Conservation (phyloP, 164 flowering plant genomes). For the Euptelea pleiosperma region DNA sequence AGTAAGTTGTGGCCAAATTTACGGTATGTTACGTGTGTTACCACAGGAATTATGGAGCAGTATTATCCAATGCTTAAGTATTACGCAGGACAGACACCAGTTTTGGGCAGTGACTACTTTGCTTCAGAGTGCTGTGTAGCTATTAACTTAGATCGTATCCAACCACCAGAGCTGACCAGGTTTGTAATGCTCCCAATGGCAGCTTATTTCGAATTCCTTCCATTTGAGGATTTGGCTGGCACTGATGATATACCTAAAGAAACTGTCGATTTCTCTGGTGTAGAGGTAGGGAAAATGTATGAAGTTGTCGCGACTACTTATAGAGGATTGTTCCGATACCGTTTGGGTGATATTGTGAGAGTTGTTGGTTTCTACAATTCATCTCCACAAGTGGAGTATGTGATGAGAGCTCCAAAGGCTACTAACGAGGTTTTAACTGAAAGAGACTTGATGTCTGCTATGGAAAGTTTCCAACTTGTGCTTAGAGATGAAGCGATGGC, state of each 20-base stretch:
- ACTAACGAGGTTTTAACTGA: slow-evolving; percentile 37
- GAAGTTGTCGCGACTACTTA: slow-evolving; percentile 51
- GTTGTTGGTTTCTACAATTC: slow-evolving; percentile 42
- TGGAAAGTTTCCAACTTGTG: slow-evolving; percentile 23
- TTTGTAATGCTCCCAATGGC: slow-evolving; percentile 45
- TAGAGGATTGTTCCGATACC: slow-evolving; percentile 43
- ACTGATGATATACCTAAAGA: slow-evolving; percentile 12
- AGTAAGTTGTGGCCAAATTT: slow-evolving; percentile 41
- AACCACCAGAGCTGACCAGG: slow-evolving; percentile 38
- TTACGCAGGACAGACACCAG: slow-evolving; percentile 37
- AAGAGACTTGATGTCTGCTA: slow-evolving; percentile 34
- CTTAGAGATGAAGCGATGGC: slow-evolving; percentile 10
- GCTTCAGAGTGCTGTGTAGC: slow-evolving; percentile 47
- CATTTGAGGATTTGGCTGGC: slow-evolving; percentile 20
- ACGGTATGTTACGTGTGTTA: slow-evolving; percentile 34
- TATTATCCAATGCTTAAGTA: slow-evolving; percentile 35
- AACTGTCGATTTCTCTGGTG: slow-evolving; percentile 35
- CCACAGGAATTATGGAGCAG: slow-evolving; percentile 49
- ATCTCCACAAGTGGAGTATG: slow-evolving; percentile 44
- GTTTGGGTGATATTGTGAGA: slow-evolving; percentile 44
- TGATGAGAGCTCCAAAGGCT: slow-evolving; percentile 42
- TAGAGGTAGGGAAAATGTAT: slow-evolving; percentile 47
- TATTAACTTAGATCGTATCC: slow-evolving; percentile 36
- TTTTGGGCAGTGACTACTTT: slow-evolving; percentile 46
- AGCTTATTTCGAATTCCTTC: slow-evolving; percentile 59